These are phyloP conservation scores for Citeromyces hawaiiensis DNA, from an alignment of 1,139 yeast species.

Conservation along the genomic window DNA sequence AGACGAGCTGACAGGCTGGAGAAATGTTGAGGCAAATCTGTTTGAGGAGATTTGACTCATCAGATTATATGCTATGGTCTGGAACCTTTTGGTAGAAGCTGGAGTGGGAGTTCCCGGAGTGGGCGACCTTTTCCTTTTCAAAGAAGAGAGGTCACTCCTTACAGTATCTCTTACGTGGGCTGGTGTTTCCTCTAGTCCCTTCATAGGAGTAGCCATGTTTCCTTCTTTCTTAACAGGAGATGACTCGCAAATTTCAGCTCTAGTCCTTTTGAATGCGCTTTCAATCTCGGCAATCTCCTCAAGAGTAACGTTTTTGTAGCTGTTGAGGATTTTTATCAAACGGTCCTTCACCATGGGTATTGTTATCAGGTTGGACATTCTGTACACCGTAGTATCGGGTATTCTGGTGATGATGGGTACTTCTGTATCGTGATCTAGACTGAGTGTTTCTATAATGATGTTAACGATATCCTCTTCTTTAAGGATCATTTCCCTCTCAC, in stretches of 20 bases:
- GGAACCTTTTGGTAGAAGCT: constrained; percentile 33
- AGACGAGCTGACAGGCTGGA: constrained; percentile 51
- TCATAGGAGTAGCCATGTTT: neutral
- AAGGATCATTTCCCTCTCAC: constrained; percentile 7
- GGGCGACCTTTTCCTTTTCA: neutral
- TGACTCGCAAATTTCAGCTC: constrained; percentile 10
- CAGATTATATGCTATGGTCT: constrained; percentile 41
- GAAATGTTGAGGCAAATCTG: constrained; percentile 61
- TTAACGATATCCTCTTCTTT: constrained; percentile 17
- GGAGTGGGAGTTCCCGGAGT: neutral
- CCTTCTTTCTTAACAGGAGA: neutral
- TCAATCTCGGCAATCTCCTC: constrained; percentile 16
- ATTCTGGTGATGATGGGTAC: constrained; percentile 15
- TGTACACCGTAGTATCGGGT: constrained; percentile 16
- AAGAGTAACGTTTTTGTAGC: constrained; percentile 16
- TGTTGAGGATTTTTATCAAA: constrained; percentile 15
- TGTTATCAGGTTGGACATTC: constrained; percentile 14
- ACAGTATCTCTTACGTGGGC: neutral
- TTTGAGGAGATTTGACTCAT: constrained; percentile 56
- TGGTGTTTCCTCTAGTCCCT: neutral
- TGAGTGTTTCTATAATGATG: constrained; percentile 9
- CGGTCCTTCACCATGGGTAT: constrained; percentile 16
- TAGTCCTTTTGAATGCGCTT: constrained; percentile 11
- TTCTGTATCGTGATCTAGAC: constrained; percentile 4
- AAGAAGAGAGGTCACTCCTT: neutral